Percentiles rank a stretch among this genome's conserved stretches.
Conservation (phyloP, 768 basidiomycete species). For the Lyophyllum semitale region DNA sequence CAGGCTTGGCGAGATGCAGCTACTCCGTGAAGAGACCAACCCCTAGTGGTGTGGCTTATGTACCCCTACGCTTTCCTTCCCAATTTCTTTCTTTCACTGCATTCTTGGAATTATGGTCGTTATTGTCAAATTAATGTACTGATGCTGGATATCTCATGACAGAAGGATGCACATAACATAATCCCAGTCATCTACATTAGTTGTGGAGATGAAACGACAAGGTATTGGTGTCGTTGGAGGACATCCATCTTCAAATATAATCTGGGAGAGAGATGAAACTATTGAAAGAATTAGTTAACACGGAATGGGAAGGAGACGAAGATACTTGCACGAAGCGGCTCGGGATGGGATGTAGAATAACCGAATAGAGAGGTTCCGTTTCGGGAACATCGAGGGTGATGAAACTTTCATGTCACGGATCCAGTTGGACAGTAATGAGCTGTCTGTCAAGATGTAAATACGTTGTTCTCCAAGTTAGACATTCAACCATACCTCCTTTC, state of each 20-base stretch:
- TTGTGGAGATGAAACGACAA: conserved; percentile 49
- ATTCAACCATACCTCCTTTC: conserved; percentile 27
- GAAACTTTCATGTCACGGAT: not conserved
- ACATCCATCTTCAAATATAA: conserved; percentile 25
- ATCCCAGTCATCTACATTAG: conserved; percentile 50
- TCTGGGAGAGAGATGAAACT: conserved; percentile 24
- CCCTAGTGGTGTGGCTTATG: conserved; percentile 33
- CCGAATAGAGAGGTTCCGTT: conserved; percentile 39
- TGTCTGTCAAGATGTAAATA: conserved; percentile 8
- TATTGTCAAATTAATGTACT: conserved; percentile 8
- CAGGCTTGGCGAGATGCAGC: conserved; percentile 77
- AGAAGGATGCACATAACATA: conserved; percentile 52
- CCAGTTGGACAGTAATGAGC: conserved; percentile 5
- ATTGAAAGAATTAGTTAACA: not conserved
- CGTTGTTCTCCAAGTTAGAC: not conserved
- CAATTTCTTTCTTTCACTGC: conserved; percentile 6
- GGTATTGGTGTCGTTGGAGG: conserved; percentile 53
- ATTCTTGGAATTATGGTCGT: not conserved
- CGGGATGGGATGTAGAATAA: conserved; percentile 42
- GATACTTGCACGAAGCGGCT: conserved; percentile 29
- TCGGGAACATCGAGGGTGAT: not conserved
- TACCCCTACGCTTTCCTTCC: not conserved
- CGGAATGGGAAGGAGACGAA: not conserved
- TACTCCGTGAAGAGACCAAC: conserved; percentile 62
- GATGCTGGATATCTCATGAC: conserved; percentile 19